Base-by-base conservation (phyloP, 495 filamentous ascomycete species). In the Barbatosphaeria neglecta region DNA sequence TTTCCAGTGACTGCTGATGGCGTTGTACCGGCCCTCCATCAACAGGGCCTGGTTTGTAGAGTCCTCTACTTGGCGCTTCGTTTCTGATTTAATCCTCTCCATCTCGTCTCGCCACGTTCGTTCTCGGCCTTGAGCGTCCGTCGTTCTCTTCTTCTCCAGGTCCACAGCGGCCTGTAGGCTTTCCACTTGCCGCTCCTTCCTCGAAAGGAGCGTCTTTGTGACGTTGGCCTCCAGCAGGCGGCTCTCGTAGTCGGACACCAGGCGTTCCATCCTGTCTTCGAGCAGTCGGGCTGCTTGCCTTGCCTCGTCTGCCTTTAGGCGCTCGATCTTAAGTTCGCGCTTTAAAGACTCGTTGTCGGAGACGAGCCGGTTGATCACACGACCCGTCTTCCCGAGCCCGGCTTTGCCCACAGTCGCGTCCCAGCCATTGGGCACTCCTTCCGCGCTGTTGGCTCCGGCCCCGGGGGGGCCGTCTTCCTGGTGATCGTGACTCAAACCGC, bases 331-430 rank as follows among this genome's bases (percentile, higher is more conserved):
- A 44, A 88, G 75, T 50, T 95, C 89, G 35, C 89, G 80, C 48
- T 81, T 86, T 39, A 93, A 67, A 22, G 82, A 77, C 43, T 94
- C 90, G 54, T 90, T 92, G 52, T 96, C 90, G 28, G 82, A 84
- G 65, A 92, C 87, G 27, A 96, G 62, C 45, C 80, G 78, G 59
- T 95, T 88, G 55, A 96, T 95, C 13, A 96, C 89, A 13, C 89
- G 78, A n/a, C 89, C 88, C 2, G 85, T 92, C 66, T 95, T 95
- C 47, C 89, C 89, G 0, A 85, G 77, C 9, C 80, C 80, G 23
- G 87, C 87, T 44, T 85, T 80, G 35, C 87, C 87, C 33, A 90
- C 77, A 0, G 84, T 82, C 9, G 78, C 73, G 50, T 83, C 84
- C 86, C 85, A 90, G 6, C 53, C 56, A 44, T 57, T 53, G 10